Evolutionary conservation across 345 rosid species (phyloP).

Genomic region (Syzygium aqueum): DNA sequence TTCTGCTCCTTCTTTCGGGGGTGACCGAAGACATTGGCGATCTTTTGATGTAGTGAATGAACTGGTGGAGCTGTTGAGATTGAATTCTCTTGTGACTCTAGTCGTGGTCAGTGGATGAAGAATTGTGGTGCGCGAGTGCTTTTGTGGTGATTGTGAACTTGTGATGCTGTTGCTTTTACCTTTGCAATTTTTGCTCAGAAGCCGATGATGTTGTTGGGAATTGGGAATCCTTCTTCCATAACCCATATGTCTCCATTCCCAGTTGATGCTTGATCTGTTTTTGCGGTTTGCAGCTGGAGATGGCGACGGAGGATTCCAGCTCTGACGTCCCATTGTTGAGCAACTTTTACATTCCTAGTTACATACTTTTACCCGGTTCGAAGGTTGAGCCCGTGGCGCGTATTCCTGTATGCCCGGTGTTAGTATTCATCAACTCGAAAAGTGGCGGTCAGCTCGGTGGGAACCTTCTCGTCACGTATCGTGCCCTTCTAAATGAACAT

Average conservation of each 20-base stretch:
- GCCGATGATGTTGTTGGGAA: background rate
- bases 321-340: background rate
- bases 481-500: slow-evolving; percentile 37
- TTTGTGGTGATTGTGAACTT: background rate
- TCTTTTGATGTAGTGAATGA: background rate
- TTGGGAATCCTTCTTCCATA: background rate
- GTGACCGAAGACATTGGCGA: background rate
- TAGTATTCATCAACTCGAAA: slow-evolving; percentile 60
- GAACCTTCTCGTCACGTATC: slow-evolving; percentile 42
- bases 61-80: background rate
- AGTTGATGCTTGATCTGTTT: background rate
- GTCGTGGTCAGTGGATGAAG: background rate
- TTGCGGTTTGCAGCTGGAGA: background rate
- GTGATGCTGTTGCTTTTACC: background rate
- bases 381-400: background rate
- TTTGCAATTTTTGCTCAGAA: background rate
- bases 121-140: background rate
- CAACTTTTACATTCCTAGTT: slow-evolving; percentile 5
- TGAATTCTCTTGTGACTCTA: background rate
- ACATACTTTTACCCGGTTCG: slow-evolving; percentile 4
- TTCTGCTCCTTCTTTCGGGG: background rate
- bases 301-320: background rate
- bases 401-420: slow-evolving; percentile 33
- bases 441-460: slow-evolving; percentile 72
- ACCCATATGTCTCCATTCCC: background rate